Evolutionary conservation across 495 filamentous ascomycete genomes (phyloP), one percentile per base, ranked within the genome.

Genomic region (Penicillium daleae): DNA sequence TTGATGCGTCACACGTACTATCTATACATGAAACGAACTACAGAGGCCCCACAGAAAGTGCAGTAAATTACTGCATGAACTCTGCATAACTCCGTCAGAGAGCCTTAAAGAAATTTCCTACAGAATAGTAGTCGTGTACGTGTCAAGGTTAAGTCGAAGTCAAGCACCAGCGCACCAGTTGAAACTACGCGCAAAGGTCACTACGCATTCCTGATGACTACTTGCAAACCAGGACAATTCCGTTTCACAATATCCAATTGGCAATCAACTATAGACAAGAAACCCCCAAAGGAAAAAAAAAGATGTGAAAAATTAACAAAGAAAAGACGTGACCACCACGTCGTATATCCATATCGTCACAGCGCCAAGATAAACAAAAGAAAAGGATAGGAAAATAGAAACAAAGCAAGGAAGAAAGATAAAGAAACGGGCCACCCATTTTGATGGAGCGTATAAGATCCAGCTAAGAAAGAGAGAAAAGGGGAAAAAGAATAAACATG

Each of bases 321-420:
- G 26, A 39, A 56, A 35, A 65, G 15, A 62, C 21, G 33, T 56
- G 48, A 26, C 60, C 59, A 65, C 59, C 65, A 17, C 6, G 44
- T 52, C 62, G n/a, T 64, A 66, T 66, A 66, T 66, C 62, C 67
- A 68, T 51, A 64, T 62, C 46, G 9, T 65, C 46, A 50, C 55
- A 64, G 48, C 64, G 60, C 66, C 66, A 60, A 51, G 51, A 31
- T 60, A 63, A 40, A 57, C n/a, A 61, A 55, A 62, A 62, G 51
- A 58, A 35, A 66, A 59, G 42, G 13, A 57, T 55, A 51, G 21
- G 5, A 4, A 49, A 15, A 61, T n/a, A n/a, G n/a, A n/a, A n/a
- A n/a, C n/a, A n/a, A n/a, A n/a, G n/a, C 29, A 52, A 37, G 49
- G 60, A 62, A 46, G 35, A 26, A 46, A 13, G 51, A 32, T 19